Percentiles rank a stretch among this genome's conserved stretches.
Conservation (phyloP, 2,329 filamentous ascomycete genomes). For the Cytospora piceae region DNA sequence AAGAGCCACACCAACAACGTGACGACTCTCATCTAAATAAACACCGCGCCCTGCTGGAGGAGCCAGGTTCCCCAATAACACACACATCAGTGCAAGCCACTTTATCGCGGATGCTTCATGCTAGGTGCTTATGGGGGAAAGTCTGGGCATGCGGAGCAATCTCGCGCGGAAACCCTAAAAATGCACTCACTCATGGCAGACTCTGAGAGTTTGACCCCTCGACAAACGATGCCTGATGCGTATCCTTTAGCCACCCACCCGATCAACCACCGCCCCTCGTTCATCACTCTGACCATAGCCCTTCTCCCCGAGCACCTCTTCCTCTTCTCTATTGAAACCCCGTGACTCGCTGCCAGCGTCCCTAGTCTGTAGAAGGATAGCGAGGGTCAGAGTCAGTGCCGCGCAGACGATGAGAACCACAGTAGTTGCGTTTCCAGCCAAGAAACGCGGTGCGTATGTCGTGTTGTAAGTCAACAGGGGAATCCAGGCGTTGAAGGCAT, state of each 20-base stretch:
- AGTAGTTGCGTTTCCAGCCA: slow-evolving; percentile 35
- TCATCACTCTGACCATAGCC: not conserved
- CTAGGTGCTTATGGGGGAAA: no score
- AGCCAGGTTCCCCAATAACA: no score
- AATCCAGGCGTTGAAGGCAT: slow-evolving; percentile 37
- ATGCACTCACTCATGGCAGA: no score
- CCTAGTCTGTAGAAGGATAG: slow-evolving; percentile 31
- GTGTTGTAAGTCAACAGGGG: slow-evolving; percentile 36
- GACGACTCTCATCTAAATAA: no score
- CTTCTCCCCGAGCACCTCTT: not conserved
- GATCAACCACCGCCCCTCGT: not conserved
- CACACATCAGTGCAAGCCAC: no score
- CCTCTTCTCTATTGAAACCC: not conserved
- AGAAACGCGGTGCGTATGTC: slow-evolving; percentile 34
- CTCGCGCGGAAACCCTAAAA: no score
- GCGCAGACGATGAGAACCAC: slow-evolving; percentile 35
- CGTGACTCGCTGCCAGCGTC: slow-evolving; percentile 16
- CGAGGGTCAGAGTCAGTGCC: slow-evolving; percentile 33
- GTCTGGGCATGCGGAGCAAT: no score
- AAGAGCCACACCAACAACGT: no score
- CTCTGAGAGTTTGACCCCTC: not conserved
- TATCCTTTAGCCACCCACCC: not conserved
- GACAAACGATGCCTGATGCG: not conserved
- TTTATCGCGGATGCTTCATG: no score
- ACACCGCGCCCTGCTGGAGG: no score